Evolutionary conservation across 306 rosid genomes (phyloP), one percentile per base, ranked within the genome.

Genomic region (Medicago lupulina): DNA sequence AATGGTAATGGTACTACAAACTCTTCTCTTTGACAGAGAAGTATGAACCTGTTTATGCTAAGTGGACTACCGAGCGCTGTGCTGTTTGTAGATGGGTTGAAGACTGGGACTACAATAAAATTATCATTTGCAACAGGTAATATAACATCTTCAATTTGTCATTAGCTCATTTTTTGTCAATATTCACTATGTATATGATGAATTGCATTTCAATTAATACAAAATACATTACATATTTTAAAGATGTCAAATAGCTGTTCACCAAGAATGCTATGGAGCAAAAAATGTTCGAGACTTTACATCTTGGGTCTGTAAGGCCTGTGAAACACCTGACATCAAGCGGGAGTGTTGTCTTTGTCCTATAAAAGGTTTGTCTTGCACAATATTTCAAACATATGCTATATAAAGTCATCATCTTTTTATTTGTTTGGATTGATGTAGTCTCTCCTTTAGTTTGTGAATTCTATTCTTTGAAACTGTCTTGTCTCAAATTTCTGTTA

Each of bases 71-170:
- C n/a, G 99, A 96, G 78, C 96, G 99, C 76, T 96, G 99, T 81
- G 99, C 99, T 66, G 97, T 96, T 41, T 96, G 99, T 83, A 90
- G 99, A 89, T 96, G 99, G 99, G 99, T 96, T 79, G 99, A 96
- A 86, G 99, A 96, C 82, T 96, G 98, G 98, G 99, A 96, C 85
- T 96, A 96, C 80, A 96, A 96, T 79, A 96, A 96, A 79, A 96
- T 96, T 83, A 96, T 96, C 78, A 96, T 96, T 76, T 96, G 99
- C 96, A 96, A 80, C 85, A 89, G 99, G 99, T 93, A 86, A 69
- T 14, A 1, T 44, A 74, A 17, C 67, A 77, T 38, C 16, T 53
- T 75, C 54, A 67, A 34, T 34, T 34, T 34, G 38, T 34, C 39
- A 78, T 74, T 57, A 8, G 39, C 34, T 19, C 76, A 57, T 19